Evolutionary conservation across 163 green algal species (phyloP), one percentile per base, ranked within the genome.

Genomic region (Chloromonas sp.): DNA sequence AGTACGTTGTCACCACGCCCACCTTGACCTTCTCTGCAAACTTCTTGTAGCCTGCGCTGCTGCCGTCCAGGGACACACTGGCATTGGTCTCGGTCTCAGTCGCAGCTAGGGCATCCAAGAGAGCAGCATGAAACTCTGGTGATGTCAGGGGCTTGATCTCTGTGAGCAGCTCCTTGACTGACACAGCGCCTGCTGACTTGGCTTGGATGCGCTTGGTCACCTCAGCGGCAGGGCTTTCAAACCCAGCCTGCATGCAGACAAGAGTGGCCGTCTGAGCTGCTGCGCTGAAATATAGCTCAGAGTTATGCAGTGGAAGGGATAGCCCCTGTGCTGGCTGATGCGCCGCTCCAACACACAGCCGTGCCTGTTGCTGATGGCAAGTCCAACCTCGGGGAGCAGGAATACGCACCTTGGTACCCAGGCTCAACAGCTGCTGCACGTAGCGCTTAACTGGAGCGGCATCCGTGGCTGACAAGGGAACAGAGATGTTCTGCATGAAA

Each of bases 21-120:
- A 92, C 88, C 90, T 93, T 89, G 61, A 93, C 88, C 81, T 90
- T 92, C 78, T 88, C 86, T 15, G 90, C 89, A 81, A 92, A 93
- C 86, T 90, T 88, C 85, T 93, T 93, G 88, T 93, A 93, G 5
- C 86, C 89, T 2, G 85, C 76, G 58, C 81, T 89, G 14, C 60
- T 59, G 36, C 85, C 89, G 81, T 93, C 89, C 71, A 92, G 83
- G 1, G 80, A 82, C 0, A 93, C 84, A 5, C 82, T 83, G 13
- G 85, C 82, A 60, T 84, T 83, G 3, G 85, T 91, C 61, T 90
- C 85, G 59, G 83, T 83, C 90, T 93, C 90, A 1, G 90, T 87
- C 58, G 77, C 83, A 58, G 76, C 62, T 14, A 91, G 81, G 59
- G 90, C 90, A 79, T 92, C 90, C 8, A 77, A 61, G 60, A 93